Evolutionary conservation across 306 rosid species (phyloP), one percentile per base, ranked within the genome.

Genomic region (Gleditsia sinensis): DNA sequence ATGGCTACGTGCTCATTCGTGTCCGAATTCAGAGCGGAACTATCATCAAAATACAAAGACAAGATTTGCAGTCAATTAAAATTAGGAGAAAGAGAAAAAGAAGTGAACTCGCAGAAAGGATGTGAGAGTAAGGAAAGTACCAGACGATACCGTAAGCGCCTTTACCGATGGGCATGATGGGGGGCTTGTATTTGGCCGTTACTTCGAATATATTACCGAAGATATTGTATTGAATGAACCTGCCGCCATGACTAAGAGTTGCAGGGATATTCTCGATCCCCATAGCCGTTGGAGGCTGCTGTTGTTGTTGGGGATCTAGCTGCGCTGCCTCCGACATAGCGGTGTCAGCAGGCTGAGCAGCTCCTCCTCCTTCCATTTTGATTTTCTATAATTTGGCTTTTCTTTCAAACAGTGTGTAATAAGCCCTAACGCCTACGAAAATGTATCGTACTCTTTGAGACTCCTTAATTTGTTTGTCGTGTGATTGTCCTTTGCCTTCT

Each of bases 161-260:
- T 85, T 97, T 84, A 25, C 98, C 98, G 32, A 94, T 89, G 34
- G 97, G 98, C 74, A 96, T 88, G 78, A 94, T 88, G 55, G 98
- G 98, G 60, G 98, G 97, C 68, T 88, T 89, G 16, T 94, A 94
- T 91, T 94, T 94, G 25, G 94, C 82, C 9, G 97, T 79, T 74
- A 94, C 98, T 91, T 94, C 98, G 33, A 91, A 94, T 85, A 91
- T 84, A 88, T 91, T 94, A 27, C 98, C 98, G 43, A 89, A 94
- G 58, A 91, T 97, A 78, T 94, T 94, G 84, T 94, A 94, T 78
- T 94, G 97, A 30, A 88, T 97, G 50, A 91, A 94, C 66, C 90
- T 60, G 66, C 98, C 97, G 19, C 96, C 97, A 84, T 94, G 97
- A 1, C 94, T 94, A 33, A 86, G 85, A 50, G 34, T 65, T 3